Evolutionary conservation across 192 early-diverging fungal genomes (phyloP), one percentile per base, ranked within the genome.

Genomic region (Gigaspora rosea): DNA sequence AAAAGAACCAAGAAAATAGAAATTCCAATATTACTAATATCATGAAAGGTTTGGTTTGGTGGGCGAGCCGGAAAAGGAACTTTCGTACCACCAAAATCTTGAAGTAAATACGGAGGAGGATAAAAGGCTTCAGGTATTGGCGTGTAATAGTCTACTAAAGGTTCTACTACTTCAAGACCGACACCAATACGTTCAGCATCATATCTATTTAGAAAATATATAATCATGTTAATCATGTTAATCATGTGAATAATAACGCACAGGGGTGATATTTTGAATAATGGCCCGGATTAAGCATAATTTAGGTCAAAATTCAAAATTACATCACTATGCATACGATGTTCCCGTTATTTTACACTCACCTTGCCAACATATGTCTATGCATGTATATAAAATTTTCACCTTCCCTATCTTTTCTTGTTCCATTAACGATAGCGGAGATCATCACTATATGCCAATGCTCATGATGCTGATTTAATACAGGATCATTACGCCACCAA

Each of bases 371-470:
- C 66, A 69, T 69, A 18, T 27, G 22, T 50, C 66, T 69, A 18
- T 69, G 66, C 66, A 69, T 69, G 13, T 69, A 69, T 22, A 69
- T 69, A 50, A 69, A 69, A 69, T 50, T 69, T 32, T 69, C 66
- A 12, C 66, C 66, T 69, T 69, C 66, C 13, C 66, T 69, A 50
- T 69, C 66, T 50, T 69, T 69, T 50, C 20, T 0, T 27, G 11
- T 27, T 8, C 66, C 66, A 49, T 69, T 27, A 15, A 15, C 8
- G 16, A 8, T 11, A 12, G 18, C 47, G 10, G 66, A 48, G 49
- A n/a, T 8, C 41, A 69, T 50, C n/a, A 51, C 48, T 1, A 69
- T 50, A 48, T 69, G 66, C 66, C 66, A 69, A 51, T 50, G 66
- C 20, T 69, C 66, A 50, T 69, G 66, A 69, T 69, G 66, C n/a